Percentiles rank a stretch among this genome's conserved stretches.
Conservation (phyloP, 139 green algal species). For the Astrephomene gubernaculifera region DNA sequence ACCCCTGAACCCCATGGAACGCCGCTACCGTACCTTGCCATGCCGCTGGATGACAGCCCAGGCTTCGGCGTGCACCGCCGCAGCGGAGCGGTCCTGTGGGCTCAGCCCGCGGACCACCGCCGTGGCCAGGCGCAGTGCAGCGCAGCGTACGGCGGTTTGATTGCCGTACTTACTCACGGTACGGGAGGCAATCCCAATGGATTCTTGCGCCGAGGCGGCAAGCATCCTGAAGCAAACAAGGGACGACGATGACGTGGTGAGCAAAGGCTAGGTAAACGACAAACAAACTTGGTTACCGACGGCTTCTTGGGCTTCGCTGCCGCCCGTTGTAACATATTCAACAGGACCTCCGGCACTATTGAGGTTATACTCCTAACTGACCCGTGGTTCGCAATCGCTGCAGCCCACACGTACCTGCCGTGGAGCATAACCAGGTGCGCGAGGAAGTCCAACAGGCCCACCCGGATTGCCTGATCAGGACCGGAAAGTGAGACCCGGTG, state of each 20-base stretch:
- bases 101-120: slow-evolving; percentile 73
- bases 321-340: too few species aligned
- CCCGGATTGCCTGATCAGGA: slow-evolving; percentile 55
- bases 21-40: slow-evolving; percentile 60
- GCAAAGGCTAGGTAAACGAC: too few species aligned
- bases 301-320: too few species aligned
- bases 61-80: slow-evolving; percentile 71
- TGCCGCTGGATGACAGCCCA: slow-evolving; percentile 59
- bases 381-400: too few species aligned
- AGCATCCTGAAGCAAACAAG: slow-evolving; percentile 46
- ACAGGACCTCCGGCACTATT: too few species aligned
- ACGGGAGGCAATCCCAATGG: slow-evolving; percentile 9
- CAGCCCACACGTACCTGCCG: slow-evolving; percentile 60
- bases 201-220: slow-evolving; percentile 2
- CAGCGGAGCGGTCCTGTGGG: slow-evolving; percentile 59
- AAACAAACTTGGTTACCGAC: too few species aligned
- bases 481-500: too few species aligned
- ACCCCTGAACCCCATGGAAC: too few species aligned
- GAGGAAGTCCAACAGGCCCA: slow-evolving; percentile 74
- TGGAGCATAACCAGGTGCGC: slow-evolving; percentile 64
- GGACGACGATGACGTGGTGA: neutral
- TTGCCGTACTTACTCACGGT: slow-evolving; percentile 45
- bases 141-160: slow-evolving; percentile 42
- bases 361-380: too few species aligned
- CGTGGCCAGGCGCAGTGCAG: slow-evolving; percentile 69